phyloP scores from a whole-genome alignment of 257 asterid genomes.

The Striga asiatica region DNA sequence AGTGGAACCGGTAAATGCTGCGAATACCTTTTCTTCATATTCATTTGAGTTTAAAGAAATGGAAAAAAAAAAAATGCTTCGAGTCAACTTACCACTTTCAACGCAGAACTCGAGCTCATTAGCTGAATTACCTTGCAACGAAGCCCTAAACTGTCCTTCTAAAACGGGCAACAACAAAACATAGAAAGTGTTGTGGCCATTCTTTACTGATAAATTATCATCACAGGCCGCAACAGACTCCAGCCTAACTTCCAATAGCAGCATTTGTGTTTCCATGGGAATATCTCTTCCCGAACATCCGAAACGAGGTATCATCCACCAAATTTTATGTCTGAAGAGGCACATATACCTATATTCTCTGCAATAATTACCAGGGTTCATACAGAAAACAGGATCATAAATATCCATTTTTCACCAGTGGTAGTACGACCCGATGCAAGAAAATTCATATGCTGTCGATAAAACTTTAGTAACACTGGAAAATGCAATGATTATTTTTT shows the following conservation, averaged over 20 bases:
- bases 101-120: constrained; percentile 41
- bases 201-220: constrained; percentile 2
- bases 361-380: constrained; percentile 12
- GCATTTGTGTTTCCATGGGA: constrained; percentile 48
- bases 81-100: constrained; percentile 47
- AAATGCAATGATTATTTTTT: too few species aligned
- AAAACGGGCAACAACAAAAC: constrained; percentile 42
- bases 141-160: constrained; percentile 43
- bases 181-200: constrained; percentile 20
- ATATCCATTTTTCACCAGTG: too few species aligned
- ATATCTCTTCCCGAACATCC: constrained; percentile 31
- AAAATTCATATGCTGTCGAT: too few species aligned
- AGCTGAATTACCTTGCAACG: constrained; percentile 32
- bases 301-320: constrained; percentile 59
- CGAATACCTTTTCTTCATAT: too few species aligned
- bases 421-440: too few species aligned
- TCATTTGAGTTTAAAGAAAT: not conserved
- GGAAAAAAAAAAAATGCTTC: too few species aligned
- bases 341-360: constrained; percentile 33
- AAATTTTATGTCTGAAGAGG: constrained; percentile 41
- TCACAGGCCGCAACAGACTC: constrained; percentile 20
- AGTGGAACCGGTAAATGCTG: too few species aligned
- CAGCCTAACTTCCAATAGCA: constrained; percentile 35
- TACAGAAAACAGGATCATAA: too few species aligned
- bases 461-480: too few species aligned